These are phyloP conservation scores for Pseudozyma hubeiensis DNA, from an alignment of 1,284 basidiomycete species.

Conservation along the genomic window DNA sequence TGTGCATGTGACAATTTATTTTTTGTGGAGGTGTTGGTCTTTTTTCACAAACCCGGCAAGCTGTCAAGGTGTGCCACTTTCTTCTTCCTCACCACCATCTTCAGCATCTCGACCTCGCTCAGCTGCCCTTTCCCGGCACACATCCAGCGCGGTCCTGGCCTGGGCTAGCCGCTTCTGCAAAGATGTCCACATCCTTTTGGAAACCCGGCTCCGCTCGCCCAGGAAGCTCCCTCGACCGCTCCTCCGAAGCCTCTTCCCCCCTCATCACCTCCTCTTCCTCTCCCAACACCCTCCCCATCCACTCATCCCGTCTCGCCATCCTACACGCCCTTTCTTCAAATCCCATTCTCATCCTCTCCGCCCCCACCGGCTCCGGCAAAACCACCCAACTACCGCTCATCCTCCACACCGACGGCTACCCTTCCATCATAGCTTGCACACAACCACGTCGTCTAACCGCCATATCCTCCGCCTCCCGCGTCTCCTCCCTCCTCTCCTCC, in stretches of 20 bases:
- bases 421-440: constrained; percentile 66
- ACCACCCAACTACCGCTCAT: constrained; percentile 85
- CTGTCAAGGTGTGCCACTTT: constrained; percentile 22
- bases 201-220: constrained; percentile 62
- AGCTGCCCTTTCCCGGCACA: neutral
- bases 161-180: neutral
- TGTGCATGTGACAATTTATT: neutral
- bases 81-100: neutral
- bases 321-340: constrained; percentile 85
- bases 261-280: constrained; percentile 5
- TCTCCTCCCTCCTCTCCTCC: constrained; percentile 66
- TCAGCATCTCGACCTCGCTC: neutral
- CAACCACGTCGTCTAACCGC: constrained; percentile 69
- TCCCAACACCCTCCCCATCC: constrained; percentile 77
- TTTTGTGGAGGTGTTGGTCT: constrained; percentile 48
- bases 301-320: constrained; percentile 83
- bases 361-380: constrained; percentile 62
- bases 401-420: constrained; percentile 80
- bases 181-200: constrained; percentile 54
- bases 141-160: too few species aligned
- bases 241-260: constrained; percentile 7
- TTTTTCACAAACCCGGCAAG: neutral
- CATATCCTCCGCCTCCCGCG: constrained; percentile 68
- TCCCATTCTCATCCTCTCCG: constrained; percentile 80
- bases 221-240: constrained; percentile 42